phyloP scores from a whole-genome alignment of 225 moss, liverwort and hornwort species.

The Marchantia polymorpha region DNA sequence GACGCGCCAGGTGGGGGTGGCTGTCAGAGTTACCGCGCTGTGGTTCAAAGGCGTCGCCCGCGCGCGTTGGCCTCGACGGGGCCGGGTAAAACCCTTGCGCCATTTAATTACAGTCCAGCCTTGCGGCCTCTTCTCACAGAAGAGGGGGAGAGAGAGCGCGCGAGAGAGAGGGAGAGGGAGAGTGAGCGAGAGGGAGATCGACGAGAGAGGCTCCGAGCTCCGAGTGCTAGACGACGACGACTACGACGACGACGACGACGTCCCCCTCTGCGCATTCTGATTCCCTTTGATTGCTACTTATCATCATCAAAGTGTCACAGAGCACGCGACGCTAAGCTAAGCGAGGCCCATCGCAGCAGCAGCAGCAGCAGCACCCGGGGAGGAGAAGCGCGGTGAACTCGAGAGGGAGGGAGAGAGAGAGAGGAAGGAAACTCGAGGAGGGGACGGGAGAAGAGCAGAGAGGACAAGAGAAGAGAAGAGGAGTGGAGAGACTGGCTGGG shows the following conservation, averaged over 20 bases:
- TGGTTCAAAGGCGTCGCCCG: background rate
- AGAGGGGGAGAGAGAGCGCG: background rate
- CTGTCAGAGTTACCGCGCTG: conserved; percentile 7
- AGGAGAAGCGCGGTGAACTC: background rate
- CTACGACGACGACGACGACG: background rate
- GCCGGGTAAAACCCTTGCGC: background rate
- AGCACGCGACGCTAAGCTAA: too few species aligned
- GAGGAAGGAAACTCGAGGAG: background rate
- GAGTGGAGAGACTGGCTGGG: background rate
- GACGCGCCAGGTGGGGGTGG: conserved; percentile 5
- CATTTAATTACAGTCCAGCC: conserved; percentile 16
- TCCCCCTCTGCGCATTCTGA: background rate
- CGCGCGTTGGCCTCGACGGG: background rate
- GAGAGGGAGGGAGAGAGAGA: background rate
- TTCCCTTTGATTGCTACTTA: background rate
- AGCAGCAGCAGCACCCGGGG: background rate
- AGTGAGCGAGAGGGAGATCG: too few species aligned
- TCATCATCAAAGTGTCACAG: too few species aligned
- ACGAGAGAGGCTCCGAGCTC: background rate
- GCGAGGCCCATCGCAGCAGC: background rate
- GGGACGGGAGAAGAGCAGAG: too few species aligned
- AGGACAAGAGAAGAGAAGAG: background rate
- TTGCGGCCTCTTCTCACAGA: background rate
- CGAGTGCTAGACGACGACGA: background rate
- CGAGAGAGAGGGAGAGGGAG: background rate